Base-by-base conservation (phyloP, 768 basidiomycete species). In the Infundibulicybe gibba region DNA sequence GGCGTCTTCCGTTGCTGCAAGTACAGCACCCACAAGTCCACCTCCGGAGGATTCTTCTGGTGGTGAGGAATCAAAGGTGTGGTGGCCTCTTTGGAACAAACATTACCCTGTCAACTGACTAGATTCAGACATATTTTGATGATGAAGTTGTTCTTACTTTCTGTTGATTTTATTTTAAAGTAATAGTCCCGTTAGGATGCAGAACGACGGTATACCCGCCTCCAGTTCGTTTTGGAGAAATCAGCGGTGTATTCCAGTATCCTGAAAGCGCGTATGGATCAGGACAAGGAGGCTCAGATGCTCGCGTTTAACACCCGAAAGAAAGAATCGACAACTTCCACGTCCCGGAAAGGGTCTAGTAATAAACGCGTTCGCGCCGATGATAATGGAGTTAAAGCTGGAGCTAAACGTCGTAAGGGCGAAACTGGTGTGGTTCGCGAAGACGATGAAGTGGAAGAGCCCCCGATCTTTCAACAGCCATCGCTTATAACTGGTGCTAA, bases 401-500 rank as follows among this genome's bases (percentile, higher is more conserved):
- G 14, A 15, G 34, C 50, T 3, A 62, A 57, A 44, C 61, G 58
- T 8, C 51, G 48, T 47, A 63, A 60, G 16, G 48, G 53, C 16
- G 58, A 58, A 20, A 47, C 53, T 14, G 49, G 47, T 2, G 42
- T 53, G 21, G 46, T 53, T 0, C 41, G 49, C 5, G 40, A 54
- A 16, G 47, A 43, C 6, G 60, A 56, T 6, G 54, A 54, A 20
- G 55, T 67, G 34, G 60, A 60, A 34, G 64, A 64, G 2, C 43
- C 49, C 6, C 57, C 66, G 9, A 62, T 72, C 20, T 86, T 89
- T 54, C 65, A 79, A 42, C 95, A 97, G 60, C 89, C 93, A 0
- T 64, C 74, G 2, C 66, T 93, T 14, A 71, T 99, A 34, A 92
- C 92, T 0, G 95, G 95, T 4, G 92, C 83, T 0, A 87, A 70